Percentiles rank a stretch among this genome's conserved stretches.
Conservation (phyloP, 2,329 filamentous ascomycete species). For the Microsporum ferrugineum region DNA sequence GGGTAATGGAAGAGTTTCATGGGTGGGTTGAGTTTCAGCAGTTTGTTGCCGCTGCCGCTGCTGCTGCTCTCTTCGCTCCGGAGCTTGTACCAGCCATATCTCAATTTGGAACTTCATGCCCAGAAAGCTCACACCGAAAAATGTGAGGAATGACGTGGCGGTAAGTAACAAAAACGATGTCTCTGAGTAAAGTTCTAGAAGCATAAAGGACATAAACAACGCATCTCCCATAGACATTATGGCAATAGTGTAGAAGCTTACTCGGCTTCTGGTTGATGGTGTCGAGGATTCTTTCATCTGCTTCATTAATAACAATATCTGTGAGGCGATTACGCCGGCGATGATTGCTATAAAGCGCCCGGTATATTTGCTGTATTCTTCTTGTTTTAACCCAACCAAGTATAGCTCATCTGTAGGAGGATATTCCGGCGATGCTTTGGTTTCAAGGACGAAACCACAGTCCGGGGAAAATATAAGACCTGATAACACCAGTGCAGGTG, state of each 20-base stretch:
- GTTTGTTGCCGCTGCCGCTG: constrained; percentile 11
- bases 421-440: constrained; percentile 47
- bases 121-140: constrained; percentile 50
- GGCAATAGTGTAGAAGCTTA: constrained; percentile 54
- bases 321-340: constrained; percentile 38
- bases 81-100: constrained; percentile 52
- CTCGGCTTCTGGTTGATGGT: constrained; percentile 51
- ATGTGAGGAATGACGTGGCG: constrained; percentile 46
- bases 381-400: constrained; percentile 46
- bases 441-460: constrained; percentile 54
- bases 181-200: constrained; percentile 45
- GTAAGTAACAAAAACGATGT: constrained; percentile 46
- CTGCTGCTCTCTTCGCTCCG: constrained; percentile 29
- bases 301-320: constrained; percentile 46
- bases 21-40: constrained; percentile 13
- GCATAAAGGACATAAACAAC: constrained; percentile 45
- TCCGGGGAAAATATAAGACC: constrained; percentile 54
- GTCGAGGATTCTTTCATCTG: constrained; percentile 56
- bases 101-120: constrained; percentile 56
- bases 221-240: constrained; percentile 52
- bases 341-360: constrained; percentile 45
- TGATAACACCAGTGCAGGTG: constrained; percentile 46
- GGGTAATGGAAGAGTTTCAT: constrained; percentile 28
- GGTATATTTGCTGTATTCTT: constrained; percentile 43
- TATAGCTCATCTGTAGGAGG: constrained; percentile 42